Evolutionary conservation across 305 asterid genomes (phyloP), one percentile per base, ranked within the genome.

Genomic region (Andrographis paniculata): DNA sequence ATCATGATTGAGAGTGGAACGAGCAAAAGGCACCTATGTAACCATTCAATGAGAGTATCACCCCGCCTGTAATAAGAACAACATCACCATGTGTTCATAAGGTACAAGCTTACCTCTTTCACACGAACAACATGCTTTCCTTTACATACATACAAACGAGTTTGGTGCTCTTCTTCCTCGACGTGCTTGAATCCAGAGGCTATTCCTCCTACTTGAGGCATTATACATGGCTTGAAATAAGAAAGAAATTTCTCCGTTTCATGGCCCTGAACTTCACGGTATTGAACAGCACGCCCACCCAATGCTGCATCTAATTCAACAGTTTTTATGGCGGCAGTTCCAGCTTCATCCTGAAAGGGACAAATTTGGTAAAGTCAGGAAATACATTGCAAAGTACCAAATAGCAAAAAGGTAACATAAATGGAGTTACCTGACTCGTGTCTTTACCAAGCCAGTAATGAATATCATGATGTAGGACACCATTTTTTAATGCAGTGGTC

Each of bases 191-290:
- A 77, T 20, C 86, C 84, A 5, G 91, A 70, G 30, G 85, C 76
- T 55, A 78, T 69, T 52, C 78, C 74, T 45, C 96, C 94, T 66
- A 74, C 85, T 62, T 70, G 66, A 51, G 96, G 94, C 56, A 87
- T 83, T 62, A 87, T 83, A 55, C 94, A 87, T 45, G 96, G 96
- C 62, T 78, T 83, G 66, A 83, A 87, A 61, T 87, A 80, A 10
- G 96, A 87, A 65, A 87, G 88, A 71, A 87, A 87, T 60, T 80
- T 78, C 58, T 78, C 94, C 2, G 93, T 83, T 68, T 87, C 96
- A 47, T 73, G 87, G 42, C 96, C 93, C 75, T 87, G 96, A 50
- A 82, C 68, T 82, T 87, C 96, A 56, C 80, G 84, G 58, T 87
- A 87, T 65, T 87, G 96, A 46, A 80, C 93, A 24, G 93, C 87